Base-by-base conservation (phyloP, 352 stramenopile genomes). In the Phytophthora podocarpi region DNA sequence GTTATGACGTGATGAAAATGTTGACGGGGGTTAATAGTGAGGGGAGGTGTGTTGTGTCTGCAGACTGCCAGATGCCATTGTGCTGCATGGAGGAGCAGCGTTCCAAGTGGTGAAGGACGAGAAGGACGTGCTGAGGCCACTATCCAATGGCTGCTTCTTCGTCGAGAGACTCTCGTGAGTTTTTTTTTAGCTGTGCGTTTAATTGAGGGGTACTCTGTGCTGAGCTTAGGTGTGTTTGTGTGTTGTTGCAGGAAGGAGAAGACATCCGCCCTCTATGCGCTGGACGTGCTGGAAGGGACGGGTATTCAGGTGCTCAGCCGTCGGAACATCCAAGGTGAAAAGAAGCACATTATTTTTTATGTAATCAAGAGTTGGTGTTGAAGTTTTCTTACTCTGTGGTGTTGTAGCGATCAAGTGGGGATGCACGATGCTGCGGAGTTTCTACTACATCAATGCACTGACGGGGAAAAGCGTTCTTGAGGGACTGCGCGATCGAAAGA, bases 361-460 rank as follows among this genome's bases (percentile, higher is more conserved):
- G n/a, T n/a, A n/a, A 37, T 12, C 9, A 36, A 41, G 13, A 1
- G 4, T 21, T 35, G 11, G 16, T 42, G 26, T 40, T 27, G 27
- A 21, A 23, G 9, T 36, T 32, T 26, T 52, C 13, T 40, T 35
- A 36, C 6, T 26, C n/a, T 23, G 32, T 55, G 16, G 16, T 28
- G 11, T 55, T 24, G 5, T 45, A 89, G 86, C 82, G 21, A 70
- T 93, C 16, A 91, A 93, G 53, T 95, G 86, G 86, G 85, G 84
- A 20, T 84, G 76, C 54, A 79, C 82, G 20, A 90, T 93, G 79
- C 31, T 93, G 30, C 85, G 79, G 4, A 77, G 74, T 36, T 91
- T 95, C 40, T 93, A 95, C 58, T 90, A 89, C 43, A 67, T 93
- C 39, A 90, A 90, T 30, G 85, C 84, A 1, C 59, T 93, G 36